Base-by-base conservation (phyloP, 2,329 filamentous ascomycete genomes). In the Fusarium sp. region DNA sequence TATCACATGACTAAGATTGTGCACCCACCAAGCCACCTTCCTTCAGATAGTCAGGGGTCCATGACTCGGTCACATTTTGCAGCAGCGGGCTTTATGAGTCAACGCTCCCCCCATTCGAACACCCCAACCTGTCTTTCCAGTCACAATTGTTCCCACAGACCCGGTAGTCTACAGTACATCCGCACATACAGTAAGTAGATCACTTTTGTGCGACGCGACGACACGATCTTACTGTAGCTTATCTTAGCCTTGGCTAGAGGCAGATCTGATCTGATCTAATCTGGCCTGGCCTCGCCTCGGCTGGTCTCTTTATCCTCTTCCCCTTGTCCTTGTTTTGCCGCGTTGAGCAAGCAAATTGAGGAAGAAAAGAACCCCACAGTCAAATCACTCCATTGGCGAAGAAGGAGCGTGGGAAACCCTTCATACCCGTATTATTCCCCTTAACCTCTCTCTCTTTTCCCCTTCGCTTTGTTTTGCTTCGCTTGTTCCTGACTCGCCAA, bases 81-180 rank as follows among this genome's bases (percentile, higher is more conserved):
- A 45, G 34, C 34, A 47, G 42, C 54, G 61, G 67, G 69, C 73
- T 64, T 69, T 75, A 74, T 75, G 73, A 75, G 73, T 75, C 73
- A 75, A 75, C 73, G 9, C 53, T 64, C 45, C 73, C 73, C 73
- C 65, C 66, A 34, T 48, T 45, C 47, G 59, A 59, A 71, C 57
- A 61, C 42, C 61, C 61, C 60, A 53, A 56, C 57, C 60, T 61
- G 27, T 46, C 61, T 65, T 70, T 69, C 73, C 71, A 75, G 64
- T 66, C 65, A 52, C 59, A 57, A 69, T 65, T 66, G 59, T 71
- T 70, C 51, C 67, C 67, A 71, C 46, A 29, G 63, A 61, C 67
- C 67, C 67, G 51, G 44, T 37, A 57, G 32, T 57, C 44, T 47
- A 49, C 52, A 55, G 44, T 20, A 53, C 24, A 53, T 53, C 18